Base-by-base conservation (phyloP, 768 basidiomycete species). In the Hygrocybe coccinea region DNA sequence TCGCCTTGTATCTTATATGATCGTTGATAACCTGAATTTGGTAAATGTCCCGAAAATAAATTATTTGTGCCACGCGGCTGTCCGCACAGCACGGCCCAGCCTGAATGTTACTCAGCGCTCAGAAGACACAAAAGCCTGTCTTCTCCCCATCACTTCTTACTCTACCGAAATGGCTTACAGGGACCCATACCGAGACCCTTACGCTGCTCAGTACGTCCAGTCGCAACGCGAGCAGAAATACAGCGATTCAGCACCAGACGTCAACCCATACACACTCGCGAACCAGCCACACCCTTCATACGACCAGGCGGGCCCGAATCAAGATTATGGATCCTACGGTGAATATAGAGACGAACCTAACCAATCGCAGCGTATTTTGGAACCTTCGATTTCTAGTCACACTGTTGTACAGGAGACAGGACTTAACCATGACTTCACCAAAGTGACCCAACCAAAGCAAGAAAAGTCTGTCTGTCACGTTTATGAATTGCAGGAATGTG, bases 251-350 rank as follows among this genome's bases (percentile, higher is more conserved):
- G 65, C 69, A 2, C 43, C 59, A 5, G 66, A 65, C 35, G 77
- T 74, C 64, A 77, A 80, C 64, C 74, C 82, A 24, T 85, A 84
- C 62, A 45, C 78, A 14, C 79, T 83, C n/a, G 8, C 15, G 55
- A 79, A 79, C 55, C 74, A 70, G n/a, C n/a, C n/a, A 24, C 79
- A 70, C 25, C 71, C 29, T 8, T 29, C 29, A 29, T 68, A 64
- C 47, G 74, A 75, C 54, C 60, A 67, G 35, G 70, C 74, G 57
- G 73, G 48, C 24, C 9, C 17, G 4, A 29, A 12, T 17, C 24
- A 51, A 21, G 50, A 35, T 2, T 51, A 43, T 22, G 52, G 33
- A 46, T 12, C 44, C 17, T 43, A 67, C 12, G 56, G 58, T 39
- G 71, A 62, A 21, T 76, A 77, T 56, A 69, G 63, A 52, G 76